Evolutionary conservation across 345 rosid species (phyloP).

Genomic region (Dimocarpus longan): DNA sequence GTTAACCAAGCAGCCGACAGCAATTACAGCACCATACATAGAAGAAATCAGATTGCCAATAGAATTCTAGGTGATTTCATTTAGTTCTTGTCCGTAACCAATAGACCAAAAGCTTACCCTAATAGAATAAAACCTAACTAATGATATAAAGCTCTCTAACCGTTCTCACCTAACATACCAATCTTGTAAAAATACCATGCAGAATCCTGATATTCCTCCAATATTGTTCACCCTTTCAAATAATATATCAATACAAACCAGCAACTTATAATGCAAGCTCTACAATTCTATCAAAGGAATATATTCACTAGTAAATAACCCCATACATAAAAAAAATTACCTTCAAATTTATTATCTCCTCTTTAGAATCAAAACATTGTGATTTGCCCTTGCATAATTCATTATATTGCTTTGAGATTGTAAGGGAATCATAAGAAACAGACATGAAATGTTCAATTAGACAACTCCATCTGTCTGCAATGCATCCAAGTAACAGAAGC

Average conservation of each 20-base stretch:
- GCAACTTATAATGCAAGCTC: background rate
- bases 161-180: background rate
- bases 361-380: slow-evolving; percentile 36
- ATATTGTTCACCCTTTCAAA: background rate
- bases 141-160: too few species aligned
- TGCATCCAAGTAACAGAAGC: slow-evolving; percentile 72
- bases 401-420: slow-evolving; percentile 56
- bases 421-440: slow-evolving; percentile 48
- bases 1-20: background rate
- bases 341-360: slow-evolving; percentile 43
- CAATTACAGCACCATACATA: background rate
- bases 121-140: too few species aligned
- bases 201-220: background rate
- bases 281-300: background rate
- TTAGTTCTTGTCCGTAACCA: background rate
- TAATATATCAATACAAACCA: background rate
- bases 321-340: slow-evolving; percentile 27
- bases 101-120: too few species aligned
- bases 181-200: background rate
- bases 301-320: background rate
- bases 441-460: slow-evolving; percentile 61
- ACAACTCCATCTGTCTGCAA: slow-evolving; percentile 56
- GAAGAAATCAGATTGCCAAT: background rate
- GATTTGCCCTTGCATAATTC: slow-evolving; percentile 54
- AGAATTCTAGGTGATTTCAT: background rate